Evolutionary conservation across 225 moss, liverwort and hornwort species (phyloP).

Genomic region (Thuidium tamariscinum): DNA sequence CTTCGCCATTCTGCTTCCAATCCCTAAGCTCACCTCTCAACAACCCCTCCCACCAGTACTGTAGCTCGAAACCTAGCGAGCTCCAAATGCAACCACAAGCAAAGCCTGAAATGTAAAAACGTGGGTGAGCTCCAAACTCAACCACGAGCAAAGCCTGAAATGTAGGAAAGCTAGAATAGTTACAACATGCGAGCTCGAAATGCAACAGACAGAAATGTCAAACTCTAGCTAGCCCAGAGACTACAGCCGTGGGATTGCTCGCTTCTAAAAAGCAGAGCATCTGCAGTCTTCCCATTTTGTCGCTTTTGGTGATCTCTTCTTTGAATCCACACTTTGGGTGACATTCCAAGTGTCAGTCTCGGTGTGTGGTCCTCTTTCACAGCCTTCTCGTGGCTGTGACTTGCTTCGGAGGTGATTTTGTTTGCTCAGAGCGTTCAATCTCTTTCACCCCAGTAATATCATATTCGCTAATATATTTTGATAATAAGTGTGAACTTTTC

Average conservation of each 20-base stretch:
- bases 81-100: not conserved
- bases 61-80: not conserved
- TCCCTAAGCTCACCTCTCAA: not conserved
- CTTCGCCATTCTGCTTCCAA: constrained; percentile 15
- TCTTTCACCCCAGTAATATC: not conserved
- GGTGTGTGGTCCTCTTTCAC: constrained; percentile 7
- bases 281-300: not conserved
- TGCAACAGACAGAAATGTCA: not conserved
- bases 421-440: not conserved
- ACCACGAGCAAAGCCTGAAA: not conserved
- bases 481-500: not conserved
- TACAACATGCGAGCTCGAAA: not conserved
- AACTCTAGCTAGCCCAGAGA: not conserved
- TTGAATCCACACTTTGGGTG: not conserved
- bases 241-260: not conserved
- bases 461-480: not conserved
- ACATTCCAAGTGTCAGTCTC: not conserved
- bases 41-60: not conserved
- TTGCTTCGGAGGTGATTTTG: not conserved
- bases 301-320: not conserved
- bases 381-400: not conserved
- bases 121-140: not conserved
- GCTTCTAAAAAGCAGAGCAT: not conserved
- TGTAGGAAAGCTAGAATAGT: not conserved
- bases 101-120: not conserved